Evolutionary conservation across 768 basidiomycete genomes (phyloP).

Genomic region (Hydnomerulius pinastri): DNA sequence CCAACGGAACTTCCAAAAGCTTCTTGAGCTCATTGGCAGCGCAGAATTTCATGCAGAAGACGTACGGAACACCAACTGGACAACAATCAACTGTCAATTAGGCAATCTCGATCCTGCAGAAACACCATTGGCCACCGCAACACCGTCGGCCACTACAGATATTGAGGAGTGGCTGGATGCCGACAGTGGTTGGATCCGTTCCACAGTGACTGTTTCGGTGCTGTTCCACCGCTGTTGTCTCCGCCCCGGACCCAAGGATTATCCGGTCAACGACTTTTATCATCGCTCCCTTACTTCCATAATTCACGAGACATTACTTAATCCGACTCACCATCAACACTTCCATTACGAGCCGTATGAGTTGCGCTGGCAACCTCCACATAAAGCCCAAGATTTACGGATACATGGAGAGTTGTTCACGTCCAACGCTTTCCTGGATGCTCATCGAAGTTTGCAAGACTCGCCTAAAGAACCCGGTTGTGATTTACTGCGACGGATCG

Average conservation of each 20-base stretch:
- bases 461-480: conserved; percentile 14
- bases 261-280: conserved; percentile 6
- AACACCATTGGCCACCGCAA: too few relatives aligned
- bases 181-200: not conserved
- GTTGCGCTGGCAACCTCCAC: conserved; percentile 10
- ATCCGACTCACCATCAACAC: not conserved
- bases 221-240: not conserved
- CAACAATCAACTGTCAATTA: conserved; percentile 7
- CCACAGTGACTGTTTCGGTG: not conserved
- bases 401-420: conserved; percentile 18
- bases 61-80: conserved; percentile 9
- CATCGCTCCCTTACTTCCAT: conserved; percentile 15
- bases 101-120: too few relatives aligned
- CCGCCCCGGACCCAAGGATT: conserved; percentile 2
- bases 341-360: conserved; percentile 25
- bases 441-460: conserved; percentile 14
- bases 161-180: not conserved
- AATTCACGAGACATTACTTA: conserved; percentile 14
- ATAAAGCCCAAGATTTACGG: not conserved
- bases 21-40: conserved; percentile 14
- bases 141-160: too few relatives aligned
- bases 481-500: conserved; percentile 12
- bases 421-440: conserved; percentile 14
- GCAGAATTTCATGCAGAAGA: conserved; percentile 16
- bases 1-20: conserved; percentile 6